phyloP scores from a whole-genome alignment of 1,284 basidiomycete genomes.

The Heterobasidion parviporum region DNA sequence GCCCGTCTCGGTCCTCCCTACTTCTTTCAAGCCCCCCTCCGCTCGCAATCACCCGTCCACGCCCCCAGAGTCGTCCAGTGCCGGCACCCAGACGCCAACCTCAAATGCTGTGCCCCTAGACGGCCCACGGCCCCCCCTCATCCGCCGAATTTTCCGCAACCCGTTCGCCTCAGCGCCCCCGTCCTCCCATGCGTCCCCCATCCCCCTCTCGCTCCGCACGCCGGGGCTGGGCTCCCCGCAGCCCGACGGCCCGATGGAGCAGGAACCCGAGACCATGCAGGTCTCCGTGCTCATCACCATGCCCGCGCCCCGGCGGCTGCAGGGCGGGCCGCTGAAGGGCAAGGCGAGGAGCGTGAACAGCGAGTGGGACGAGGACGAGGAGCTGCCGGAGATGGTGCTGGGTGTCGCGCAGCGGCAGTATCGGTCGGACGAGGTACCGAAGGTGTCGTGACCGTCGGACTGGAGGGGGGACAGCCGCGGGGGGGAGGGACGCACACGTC shows the following conservation, averaged over 20 bases:
- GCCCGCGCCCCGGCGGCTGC: constrained; percentile 34
- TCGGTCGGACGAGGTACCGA: constrained; percentile 1
- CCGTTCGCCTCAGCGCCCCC: constrained; percentile 4
- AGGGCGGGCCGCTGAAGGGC: constrained; percentile 16
- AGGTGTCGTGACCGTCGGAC: not conserved
- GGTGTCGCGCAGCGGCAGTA: constrained; percentile 31
- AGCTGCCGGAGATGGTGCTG: constrained; percentile 38
- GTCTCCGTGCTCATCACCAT: constrained; percentile 56
- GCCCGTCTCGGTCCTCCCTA: constrained; percentile 5
- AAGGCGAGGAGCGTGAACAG: constrained; percentile 16
- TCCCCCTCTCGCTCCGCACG: not conserved
- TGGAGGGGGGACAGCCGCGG: no score
- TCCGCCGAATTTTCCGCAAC: constrained; percentile 4
- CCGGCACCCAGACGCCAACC: not conserved
- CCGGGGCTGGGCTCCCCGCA: not conserved
- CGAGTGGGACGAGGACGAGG: constrained; percentile 21
- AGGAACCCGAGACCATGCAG: constrained; percentile 23
- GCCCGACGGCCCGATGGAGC: not conserved
- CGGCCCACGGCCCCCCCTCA: not conserved
- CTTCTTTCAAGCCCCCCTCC: not conserved
- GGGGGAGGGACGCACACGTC: not conserved
- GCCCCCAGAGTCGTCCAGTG: not conserved
- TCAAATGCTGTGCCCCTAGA: not conserved
- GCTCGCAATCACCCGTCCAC: not conserved
- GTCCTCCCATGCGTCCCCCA: not conserved